Evolutionary conservation across 768 basidiomycete genomes (phyloP).

Genomic region (Suillus alpinus): DNA sequence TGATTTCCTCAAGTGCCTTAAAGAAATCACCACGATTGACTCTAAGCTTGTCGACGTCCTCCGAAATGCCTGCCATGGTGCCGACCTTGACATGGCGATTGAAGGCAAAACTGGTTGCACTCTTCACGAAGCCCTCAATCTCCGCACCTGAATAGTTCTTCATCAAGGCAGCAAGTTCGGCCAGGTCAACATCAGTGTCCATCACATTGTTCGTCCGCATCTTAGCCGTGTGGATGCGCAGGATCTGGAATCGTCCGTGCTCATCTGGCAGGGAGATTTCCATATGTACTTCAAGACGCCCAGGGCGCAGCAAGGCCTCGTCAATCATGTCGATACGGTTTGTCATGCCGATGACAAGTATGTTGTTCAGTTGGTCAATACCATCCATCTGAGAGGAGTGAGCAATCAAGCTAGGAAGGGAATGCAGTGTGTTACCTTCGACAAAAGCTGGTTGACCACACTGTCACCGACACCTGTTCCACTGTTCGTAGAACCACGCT

Average conservation of each 20-base stretch:
- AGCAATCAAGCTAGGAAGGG: constrained; percentile 2
- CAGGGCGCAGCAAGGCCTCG: constrained; percentile 94
- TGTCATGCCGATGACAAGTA: constrained; percentile 99
- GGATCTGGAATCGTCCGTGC: constrained; percentile 86
- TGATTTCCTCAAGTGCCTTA: constrained; percentile 89
- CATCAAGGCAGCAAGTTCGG: constrained; percentile 76
- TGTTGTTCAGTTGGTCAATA: constrained; percentile 98
- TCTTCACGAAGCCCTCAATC: constrained; percentile 93
- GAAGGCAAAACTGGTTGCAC: constrained; percentile 97
- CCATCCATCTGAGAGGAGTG: constrained; percentile 82
- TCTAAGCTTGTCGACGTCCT: constrained; percentile 90
- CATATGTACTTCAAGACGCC: constrained; percentile 99
- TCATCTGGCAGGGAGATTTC: constrained; percentile 98
- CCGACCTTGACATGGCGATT: constrained; percentile 97
- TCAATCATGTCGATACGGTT: constrained; percentile 99
- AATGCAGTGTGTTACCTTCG: constrained; percentile 64
- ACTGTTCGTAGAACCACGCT: constrained; percentile 86
- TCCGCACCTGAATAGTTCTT: constrained; percentile 99
- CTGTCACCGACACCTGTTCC: constrained; percentile 99
- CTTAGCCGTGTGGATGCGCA: constrained; percentile 91
- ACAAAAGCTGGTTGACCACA: constrained; percentile 96
- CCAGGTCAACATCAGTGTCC: constrained; percentile 79
- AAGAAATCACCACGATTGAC: constrained; percentile 86
- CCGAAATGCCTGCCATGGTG: constrained; percentile 93
- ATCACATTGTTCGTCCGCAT: constrained; percentile 93